A percentile compares a stretch with the other conserved stretches of the same genome.
phyloP scores from a whole-genome alignment of 2,329 filamentous ascomycete species.

The Botryotinia calthae region DNA sequence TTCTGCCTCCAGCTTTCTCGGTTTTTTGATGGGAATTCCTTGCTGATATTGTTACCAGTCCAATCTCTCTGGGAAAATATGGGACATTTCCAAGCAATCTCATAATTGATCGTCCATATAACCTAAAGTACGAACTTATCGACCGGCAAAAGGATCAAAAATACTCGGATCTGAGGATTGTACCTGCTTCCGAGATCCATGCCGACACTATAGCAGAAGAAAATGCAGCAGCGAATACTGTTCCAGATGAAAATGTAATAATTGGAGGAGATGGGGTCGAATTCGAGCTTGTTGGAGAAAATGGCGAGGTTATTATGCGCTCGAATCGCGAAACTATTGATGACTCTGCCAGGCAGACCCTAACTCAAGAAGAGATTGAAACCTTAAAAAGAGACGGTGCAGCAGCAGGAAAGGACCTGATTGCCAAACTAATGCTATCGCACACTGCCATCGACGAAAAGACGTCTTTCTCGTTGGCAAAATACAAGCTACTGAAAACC shows the following conservation, averaged over 20 bases:
- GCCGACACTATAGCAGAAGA: constrained; percentile 66
- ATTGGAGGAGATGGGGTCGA: constrained; percentile 45
- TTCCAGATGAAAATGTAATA: constrained; percentile 43
- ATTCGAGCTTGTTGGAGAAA: constrained; percentile 48
- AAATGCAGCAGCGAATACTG: constrained; percentile 44
- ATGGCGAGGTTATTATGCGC: constrained; percentile 51
- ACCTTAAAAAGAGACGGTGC: constrained; percentile 69
- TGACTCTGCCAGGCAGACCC: constrained; percentile 66
- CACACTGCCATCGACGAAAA: constrained; percentile 92
- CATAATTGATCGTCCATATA: constrained; percentile 84
- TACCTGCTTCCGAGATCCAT: constrained; percentile 78
- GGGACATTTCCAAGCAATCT: constrained; percentile 87
- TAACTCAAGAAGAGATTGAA: constrained; percentile 71
- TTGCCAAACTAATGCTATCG: constrained; percentile 87
- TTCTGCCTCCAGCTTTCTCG: constrained; percentile 7
- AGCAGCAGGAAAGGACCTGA: constrained; percentile 81
- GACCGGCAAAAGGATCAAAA: constrained; percentile 64
- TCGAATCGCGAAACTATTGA: constrained; percentile 60
- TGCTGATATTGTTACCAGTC: constrained; percentile 50
- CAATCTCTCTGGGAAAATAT: constrained; percentile 87
- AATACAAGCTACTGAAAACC: constrained; percentile 92
- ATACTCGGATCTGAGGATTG: constrained; percentile 70
- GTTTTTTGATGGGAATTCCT: not conserved
- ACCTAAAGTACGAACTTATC: constrained; percentile 86
- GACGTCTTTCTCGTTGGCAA: constrained; percentile 87